phyloP scores from a whole-genome alignment of 1,284 basidiomycete species.

The Tilletiaria anomala region DNA sequence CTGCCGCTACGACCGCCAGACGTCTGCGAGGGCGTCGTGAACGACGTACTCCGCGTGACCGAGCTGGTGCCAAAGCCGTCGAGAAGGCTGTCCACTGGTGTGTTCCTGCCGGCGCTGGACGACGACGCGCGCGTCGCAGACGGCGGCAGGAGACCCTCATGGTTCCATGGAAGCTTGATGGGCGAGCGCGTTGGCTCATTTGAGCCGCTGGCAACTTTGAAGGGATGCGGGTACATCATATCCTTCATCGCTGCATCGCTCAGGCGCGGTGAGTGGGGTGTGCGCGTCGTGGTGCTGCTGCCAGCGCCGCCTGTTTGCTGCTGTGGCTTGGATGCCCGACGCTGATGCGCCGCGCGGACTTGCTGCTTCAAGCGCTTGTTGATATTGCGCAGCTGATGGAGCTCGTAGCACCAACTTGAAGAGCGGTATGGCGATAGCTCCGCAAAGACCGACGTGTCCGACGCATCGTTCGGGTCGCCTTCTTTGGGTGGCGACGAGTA shows the following conservation, averaged over 20 bases:
- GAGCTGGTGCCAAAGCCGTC: neutral
- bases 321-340: neutral
- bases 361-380: constrained; percentile 29
- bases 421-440: constrained; percentile 25
- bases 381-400: constrained; percentile 32
- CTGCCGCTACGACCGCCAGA: neutral
- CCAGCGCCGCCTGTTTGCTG: neutral
- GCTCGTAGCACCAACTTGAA: constrained; percentile 29
- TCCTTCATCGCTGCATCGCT: neutral
- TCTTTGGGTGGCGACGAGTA: neutral
- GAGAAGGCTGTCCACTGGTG: neutral
- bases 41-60: neutral
- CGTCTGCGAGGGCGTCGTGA: neutral
- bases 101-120: neutral
- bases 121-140: neutral
- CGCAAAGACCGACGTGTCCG: constrained; percentile 18
- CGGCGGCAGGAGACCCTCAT: neutral
- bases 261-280: neutral
- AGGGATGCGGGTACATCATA: neutral
- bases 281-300: neutral
- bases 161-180: too few relatives aligned
- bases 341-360: constrained; percentile 4
- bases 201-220: too few relatives aligned
- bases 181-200: too few relatives aligned
- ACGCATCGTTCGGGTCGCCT: neutral